Base-by-base conservation (phyloP, 2,329 filamentous ascomycete genomes). In the Cytospora mali region DNA sequence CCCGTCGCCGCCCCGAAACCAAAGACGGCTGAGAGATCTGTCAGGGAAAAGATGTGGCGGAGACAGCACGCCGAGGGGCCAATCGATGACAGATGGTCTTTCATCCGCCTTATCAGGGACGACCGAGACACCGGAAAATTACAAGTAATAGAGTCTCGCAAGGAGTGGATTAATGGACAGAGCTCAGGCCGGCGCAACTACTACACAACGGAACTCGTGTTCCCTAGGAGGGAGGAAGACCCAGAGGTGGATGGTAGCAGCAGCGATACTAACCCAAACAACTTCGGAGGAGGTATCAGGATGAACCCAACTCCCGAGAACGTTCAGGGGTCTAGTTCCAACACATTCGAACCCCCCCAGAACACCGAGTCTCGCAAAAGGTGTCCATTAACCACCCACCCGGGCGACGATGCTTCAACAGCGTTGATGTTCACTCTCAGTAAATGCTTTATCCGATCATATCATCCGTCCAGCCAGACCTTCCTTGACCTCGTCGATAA, bases 81-180 rank as follows among this genome's bases (percentile, higher is more conserved):
- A 0, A 86, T 92, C 18, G 89, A 93, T 67, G 87, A 92, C 68
- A 83, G 88, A 3, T 93, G 90, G 89, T 88, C 85, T 0, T 84
- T 86, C 62, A 75, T 93, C 4, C 82, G 82, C 4, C 76, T 93
- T 1, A 81, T 84, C 29, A 79, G 77, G 35, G 84, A 91, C 63
- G 86, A 91, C 64, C 50, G 21, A 18, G 68, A 69, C 13, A 87
- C 82, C 0, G 84, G 85, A 1, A 73, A 79, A 16, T 74, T 90
- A 1, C 78, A 83, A 56, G 86, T 91, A 21, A 74, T 91, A 0
- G 90, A 93, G 72, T 84, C 83, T 31, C 81, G 90, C 16, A 87
- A 86, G 29, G 90, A 93, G 72, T 92, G 88, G 86, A 78, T 78
- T 7, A 66, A 67, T 0, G 72, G 73, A 31, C 77, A 79, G 25